These are phyloP conservation scores for Cryptococcus maquisensis DNA, from an alignment of 1,284 basidiomycete genomes.

Conservation along the genomic window DNA sequence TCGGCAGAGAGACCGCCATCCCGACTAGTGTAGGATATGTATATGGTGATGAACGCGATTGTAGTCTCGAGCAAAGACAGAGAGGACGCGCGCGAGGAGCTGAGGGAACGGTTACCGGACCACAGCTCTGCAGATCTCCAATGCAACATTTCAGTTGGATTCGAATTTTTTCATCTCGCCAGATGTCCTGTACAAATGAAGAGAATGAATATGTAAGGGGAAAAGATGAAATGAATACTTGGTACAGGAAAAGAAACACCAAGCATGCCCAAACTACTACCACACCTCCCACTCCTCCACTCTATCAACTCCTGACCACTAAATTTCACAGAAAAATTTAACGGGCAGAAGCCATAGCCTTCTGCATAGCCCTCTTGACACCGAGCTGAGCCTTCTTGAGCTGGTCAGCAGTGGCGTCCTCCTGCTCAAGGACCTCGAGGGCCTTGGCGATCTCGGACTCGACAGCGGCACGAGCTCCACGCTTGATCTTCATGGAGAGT, in stretches of 20 bases:
- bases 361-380: conserved; percentile 93
- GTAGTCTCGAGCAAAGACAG: no score
- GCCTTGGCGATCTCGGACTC: conserved; percentile 94
- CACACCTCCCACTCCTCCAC: neutral
- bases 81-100: no score
- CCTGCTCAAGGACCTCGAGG: conserved; percentile 92
- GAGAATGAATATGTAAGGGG: conserved; percentile 1
- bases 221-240: neutral
- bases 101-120: no score
- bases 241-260: neutral
- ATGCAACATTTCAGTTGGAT: neutral
- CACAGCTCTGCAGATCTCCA: no score
- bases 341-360: conserved; percentile 60
- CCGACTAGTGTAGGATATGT: no score
- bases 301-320: neutral
- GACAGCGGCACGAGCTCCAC: conserved; percentile 84
- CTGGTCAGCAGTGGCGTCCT: conserved; percentile 85
- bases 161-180: conserved; percentile 1
- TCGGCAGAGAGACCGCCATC: no score
- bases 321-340: conserved; percentile 15
- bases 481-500: conserved; percentile 82
- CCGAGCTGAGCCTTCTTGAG: conserved; percentile 86
- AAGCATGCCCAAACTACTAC: neutral
- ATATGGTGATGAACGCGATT: no score
- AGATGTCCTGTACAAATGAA: conserved; percentile 7